Evolutionary conservation across 1,284 basidiomycete species (phyloP).

Genomic region (Trichosporon sp.): DNA sequence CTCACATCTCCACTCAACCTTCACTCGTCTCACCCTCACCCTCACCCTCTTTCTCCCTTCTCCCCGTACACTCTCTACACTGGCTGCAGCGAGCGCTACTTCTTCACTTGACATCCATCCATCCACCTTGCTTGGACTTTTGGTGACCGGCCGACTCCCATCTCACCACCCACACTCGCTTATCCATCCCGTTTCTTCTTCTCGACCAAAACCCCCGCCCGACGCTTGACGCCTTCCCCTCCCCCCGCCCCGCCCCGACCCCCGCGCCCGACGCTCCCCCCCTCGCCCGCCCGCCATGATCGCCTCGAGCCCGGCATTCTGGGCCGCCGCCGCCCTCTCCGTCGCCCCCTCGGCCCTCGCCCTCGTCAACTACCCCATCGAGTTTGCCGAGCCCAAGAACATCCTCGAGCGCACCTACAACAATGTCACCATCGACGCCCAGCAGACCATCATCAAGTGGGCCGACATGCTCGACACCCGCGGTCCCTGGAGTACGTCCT

Average conservation of each 20-base stretch:
- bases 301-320: not conserved
- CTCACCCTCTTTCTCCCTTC: not conserved
- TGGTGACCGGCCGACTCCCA: not conserved
- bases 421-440: constrained; percentile 7
- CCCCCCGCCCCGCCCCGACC: not conserved
- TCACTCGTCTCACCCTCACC: not conserved
- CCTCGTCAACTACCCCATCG: constrained; percentile 18
- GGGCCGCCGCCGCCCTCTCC: constrained; percentile 10
- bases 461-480: constrained; percentile 10
- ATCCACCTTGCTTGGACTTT: not conserved
- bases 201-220: not conserved
- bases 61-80: not conserved
- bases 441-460: constrained; percentile 20
- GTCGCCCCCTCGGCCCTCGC: constrained; percentile 6
- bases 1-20: not conserved
- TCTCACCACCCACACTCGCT: not conserved
- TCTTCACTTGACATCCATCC: too few relatives aligned
- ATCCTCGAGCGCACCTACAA: constrained; percentile 15
- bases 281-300: not conserved
- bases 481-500: constrained; percentile 17
- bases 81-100: not conserved
- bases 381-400: constrained; percentile 15
- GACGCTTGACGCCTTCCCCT: not conserved
- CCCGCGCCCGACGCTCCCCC: not conserved
- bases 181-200: not conserved